Base-by-base conservation (phyloP, 139 green algal species). In the Coccomyxa sp. region DNA sequence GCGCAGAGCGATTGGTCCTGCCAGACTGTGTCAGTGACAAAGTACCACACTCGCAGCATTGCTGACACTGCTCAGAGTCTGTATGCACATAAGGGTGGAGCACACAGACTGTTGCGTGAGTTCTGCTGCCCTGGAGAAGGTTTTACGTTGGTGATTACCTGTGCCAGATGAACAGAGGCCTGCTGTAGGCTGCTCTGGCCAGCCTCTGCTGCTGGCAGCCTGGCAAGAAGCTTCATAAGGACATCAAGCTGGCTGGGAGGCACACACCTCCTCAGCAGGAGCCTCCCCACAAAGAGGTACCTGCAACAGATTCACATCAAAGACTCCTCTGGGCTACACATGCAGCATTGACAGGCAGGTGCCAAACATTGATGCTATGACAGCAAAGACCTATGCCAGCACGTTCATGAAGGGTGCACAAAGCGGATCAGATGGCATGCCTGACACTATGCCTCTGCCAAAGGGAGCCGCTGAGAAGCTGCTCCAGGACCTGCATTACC, bases 141-240 rank as follows among this genome's bases (percentile, higher is more conserved):
- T n/a, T n/a, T n/a, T n/a, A n/a, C n/a, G n/a, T n/a, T n/a, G 18
- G 70, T 1, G 6, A 0, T 41, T 12, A 74, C 70, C 70, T 74
- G 35, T 1, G 87, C 84, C n/a, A 87, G 39, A 0, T 31, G 12
- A 0, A 73, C 41, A 18, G 82, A 75, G 22, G 76, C 78, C 39
- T 76, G 73, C 27, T 82, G 79, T 33, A 86, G 70, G 29, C 74
- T 12, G 18, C 31, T 34, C 69, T 44, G 31, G 8, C 33, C 10
- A 8, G 31, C 33, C 33, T 74, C 69, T 41, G 69, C 69, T 8
- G 39, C 33, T 8, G 33, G 14, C 39, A 22, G 10, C 8, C 69
- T 55, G 37, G 16, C 33, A 50, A 6, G 34, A 36, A 7, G 2
- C 12, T 10, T 71, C 64, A 71, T 22, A 71, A 71, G 64, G 27